Base-by-base conservation (phyloP, 345 rosid species). In the Ailanthus altissimus region DNA sequence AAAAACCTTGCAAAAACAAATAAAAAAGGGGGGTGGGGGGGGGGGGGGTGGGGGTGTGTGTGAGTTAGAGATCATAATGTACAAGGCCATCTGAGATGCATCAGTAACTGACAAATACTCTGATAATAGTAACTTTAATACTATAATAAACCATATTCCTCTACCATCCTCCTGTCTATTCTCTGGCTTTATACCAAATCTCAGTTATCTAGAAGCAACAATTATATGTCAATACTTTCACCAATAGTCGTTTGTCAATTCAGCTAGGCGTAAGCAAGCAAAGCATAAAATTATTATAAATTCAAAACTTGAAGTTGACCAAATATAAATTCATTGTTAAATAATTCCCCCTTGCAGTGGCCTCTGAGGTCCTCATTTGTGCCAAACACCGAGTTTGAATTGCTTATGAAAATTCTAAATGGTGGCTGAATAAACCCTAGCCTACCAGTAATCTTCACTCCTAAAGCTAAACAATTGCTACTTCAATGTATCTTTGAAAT, bases 1-100 rank as follows among this genome's bases (percentile, higher is more conserved):
- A 81, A 91, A 91, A 38, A 89, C 86, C 95, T 88, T 84, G 14
- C 73, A 75, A 70, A 68, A 43, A 75, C 32, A 38, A 57, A 57
- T 43, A 28, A 25, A n/a, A n/a, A n/a, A n/a, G n/a, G n/a, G n/a
- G n/a, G n/a, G n/a, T n/a, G n/a, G n/a, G n/a, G n/a, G n/a, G n/a
- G n/a, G n/a, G n/a, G n/a, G n/a, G n/a, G n/a, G n/a, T n/a, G n/a
- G n/a, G n/a, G n/a, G n/a, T n/a, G n/a, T n/a, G n/a, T n/a, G n/a
- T n/a, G n/a, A 73, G 59, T 76, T 71, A 67, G 38, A 25, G 9
- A 13, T 51, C 21, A 40, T 16, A 38, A 67, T 40, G 65, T 74
- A n/a, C 26, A 38, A 64, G 40, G 20, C 0, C 58, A 46, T 18
- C n/a, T 45, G 26, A 62, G 46, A 77, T 57, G 77, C 54, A 75